Conservation (phyloP, 169 alveolate genomes). For the Cryptosporidium felis region DNA sequence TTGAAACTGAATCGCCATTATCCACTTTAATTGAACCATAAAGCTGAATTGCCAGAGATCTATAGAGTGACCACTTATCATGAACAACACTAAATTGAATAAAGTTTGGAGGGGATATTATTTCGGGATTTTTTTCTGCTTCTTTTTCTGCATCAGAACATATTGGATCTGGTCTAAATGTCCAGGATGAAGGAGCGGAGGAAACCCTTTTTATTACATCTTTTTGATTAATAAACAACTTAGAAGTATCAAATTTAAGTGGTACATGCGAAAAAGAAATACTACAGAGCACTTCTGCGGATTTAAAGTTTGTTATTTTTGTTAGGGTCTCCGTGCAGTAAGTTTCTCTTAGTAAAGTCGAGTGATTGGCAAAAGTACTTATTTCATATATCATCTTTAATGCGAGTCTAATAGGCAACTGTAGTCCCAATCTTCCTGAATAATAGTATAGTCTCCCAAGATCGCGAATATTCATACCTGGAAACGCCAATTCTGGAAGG, state of each 20-base stretch:
- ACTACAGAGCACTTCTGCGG: conserved; percentile 35
- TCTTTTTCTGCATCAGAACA: conserved; percentile 11
- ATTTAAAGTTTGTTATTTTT: conserved; percentile 12
- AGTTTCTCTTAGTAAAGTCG: conserved; percentile 5
- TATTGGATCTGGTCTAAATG: conserved; percentile 40
- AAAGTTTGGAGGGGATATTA: conserved; percentile 16
- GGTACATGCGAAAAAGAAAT: conserved; percentile 7
- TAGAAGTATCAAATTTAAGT: not conserved
- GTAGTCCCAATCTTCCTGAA: conserved; percentile 59
- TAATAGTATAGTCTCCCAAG: conserved; percentile 29
- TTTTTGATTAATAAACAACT: not conserved
- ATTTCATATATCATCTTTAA: conserved; percentile 57
- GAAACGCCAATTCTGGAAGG: conserved; percentile 42
- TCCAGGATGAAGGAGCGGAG: not conserved
- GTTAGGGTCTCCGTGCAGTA: conserved; percentile 31
- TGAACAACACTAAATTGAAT: conserved; percentile 7
- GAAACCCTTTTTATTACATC: conserved; percentile 4
- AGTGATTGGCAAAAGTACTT: conserved; percentile 33
- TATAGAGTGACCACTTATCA: conserved; percentile 47
- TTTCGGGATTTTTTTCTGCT: not conserved
- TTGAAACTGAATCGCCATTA: not conserved
- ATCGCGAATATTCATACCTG: conserved; percentile 47
- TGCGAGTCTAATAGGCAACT: conserved; percentile 25
- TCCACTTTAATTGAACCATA: conserved; percentile 2
- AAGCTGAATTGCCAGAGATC: conserved; percentile 38